Percentiles rank a stretch among this genome's conserved stretches.
Evolutionary conservation across 2,329 filamentous ascomycete species (phyloP).

Genomic region (Phyllosticta citrichinensis): DNA sequence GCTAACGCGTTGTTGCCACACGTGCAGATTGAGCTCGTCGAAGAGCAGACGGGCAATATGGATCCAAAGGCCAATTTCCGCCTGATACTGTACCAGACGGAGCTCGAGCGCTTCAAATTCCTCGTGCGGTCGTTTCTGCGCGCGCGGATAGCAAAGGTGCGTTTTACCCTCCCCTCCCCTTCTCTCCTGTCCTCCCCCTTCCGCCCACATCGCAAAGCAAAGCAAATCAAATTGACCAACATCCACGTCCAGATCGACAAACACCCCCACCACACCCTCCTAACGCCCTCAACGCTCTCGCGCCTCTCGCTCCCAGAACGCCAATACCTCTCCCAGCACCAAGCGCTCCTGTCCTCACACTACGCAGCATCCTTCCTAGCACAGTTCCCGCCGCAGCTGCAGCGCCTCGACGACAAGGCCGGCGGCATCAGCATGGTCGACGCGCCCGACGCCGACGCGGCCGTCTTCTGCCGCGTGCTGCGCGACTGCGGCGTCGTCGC

Average conservation of each 20-base stretch:
- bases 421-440: constrained; percentile 92
- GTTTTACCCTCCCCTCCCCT: background rate
- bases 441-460: constrained; percentile 67
- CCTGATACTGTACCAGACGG: constrained; percentile 91
- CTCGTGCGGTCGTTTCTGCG: constrained; percentile 75
- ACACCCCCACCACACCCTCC: constrained; percentile 47
- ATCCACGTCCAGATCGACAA: constrained; percentile 54
- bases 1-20: constrained; percentile 1
- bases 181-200: no score
- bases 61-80: constrained; percentile 87
- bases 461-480: constrained; percentile 73
- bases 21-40: constrained; percentile 38
- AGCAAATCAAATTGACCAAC: background rate
- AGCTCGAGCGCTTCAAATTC: constrained; percentile 90
- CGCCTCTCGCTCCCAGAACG: constrained; percentile 64
- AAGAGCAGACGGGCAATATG: constrained; percentile 65
- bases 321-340: constrained; percentile 75
- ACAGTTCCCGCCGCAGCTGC: constrained; percentile 67
- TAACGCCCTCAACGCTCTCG: constrained; percentile 28
- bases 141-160: constrained; percentile 75
- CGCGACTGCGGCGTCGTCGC: constrained; percentile 46
- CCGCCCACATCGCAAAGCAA: no score
- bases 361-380: constrained; percentile 77
- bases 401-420: constrained; percentile 80
- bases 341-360: constrained; percentile 73